Evolutionary conservation across 78 protist species (phyloP), one percentile per base, ranked within the genome.

Genomic region (Polysphondylium violaceum): DNA sequence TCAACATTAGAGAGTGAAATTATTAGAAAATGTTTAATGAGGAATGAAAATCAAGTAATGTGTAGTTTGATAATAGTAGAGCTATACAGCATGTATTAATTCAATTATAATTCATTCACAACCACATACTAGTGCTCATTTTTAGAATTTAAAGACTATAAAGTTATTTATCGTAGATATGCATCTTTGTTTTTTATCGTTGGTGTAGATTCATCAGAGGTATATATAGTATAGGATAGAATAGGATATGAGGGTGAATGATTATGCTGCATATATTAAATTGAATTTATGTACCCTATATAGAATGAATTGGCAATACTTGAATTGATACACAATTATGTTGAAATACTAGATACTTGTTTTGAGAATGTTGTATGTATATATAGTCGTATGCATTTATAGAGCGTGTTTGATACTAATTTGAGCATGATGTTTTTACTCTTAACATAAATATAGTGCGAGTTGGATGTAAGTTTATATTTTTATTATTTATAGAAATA

Each of bases 151-250:
- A 50, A 75, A 6, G 77, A 94, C 19, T 92, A 89, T 90, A 96
- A 97, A 72, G 31, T 97, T 0, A 85, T 98, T 0, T 98, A 96
- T 83, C 71, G 99, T 11, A 86, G 98, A 5, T 98, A 98, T 50
- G 98, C 99, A 11, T 95, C 99, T 35, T 94, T 98, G 17, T 98
- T 93, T 71, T 97, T 98, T 73, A 96, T 98, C 63, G 98, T 98
- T 40, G 99, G 99, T 67, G 88, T 95, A 1, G 89, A 81, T 44
- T 33, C 41, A 0, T 73, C 74, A 50, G 97, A 96, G n/a, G n/a
- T n/a, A n/a, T n/a, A n/a, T n/a, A n/a, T 81, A 47, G 11, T 60
- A 9, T 56, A 23, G n/a, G n/a, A 56, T 56, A 56, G 23, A 5
- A 11, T n/a, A n/a, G n/a, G n/a, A n/a, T n/a, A n/a, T n/a, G n/a